Evolutionary conservation across 2,329 filamentous ascomycete species (phyloP).

Genomic region (Aspergillus persii): DNA sequence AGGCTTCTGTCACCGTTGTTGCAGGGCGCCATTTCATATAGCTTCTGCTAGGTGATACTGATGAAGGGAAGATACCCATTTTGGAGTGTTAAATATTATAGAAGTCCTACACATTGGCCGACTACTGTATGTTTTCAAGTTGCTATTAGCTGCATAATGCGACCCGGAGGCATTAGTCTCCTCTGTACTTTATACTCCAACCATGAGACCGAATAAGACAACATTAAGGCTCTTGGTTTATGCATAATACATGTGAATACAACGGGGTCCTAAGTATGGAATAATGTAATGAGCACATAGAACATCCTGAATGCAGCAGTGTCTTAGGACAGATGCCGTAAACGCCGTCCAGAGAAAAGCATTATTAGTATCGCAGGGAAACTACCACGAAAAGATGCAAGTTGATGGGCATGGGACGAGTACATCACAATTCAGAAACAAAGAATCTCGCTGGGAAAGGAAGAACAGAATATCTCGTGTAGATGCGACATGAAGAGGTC

Average conservation of each 20-base stretch:
- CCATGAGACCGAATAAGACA: not conserved
- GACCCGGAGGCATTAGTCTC: too few relatives aligned
- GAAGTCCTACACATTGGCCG: not conserved
- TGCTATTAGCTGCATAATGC: too few relatives aligned
- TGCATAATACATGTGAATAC: not conserved
- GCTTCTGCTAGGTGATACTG: not conserved
- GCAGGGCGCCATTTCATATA: not conserved
- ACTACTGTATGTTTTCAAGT: not conserved
- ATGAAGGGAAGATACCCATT: constrained; percentile 19
- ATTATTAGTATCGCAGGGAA: constrained; percentile 1
- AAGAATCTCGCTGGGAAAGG: constrained; percentile 1
- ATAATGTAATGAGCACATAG: not conserved
- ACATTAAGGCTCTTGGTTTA: not conserved
- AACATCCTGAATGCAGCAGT: not conserved
- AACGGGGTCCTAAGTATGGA: not conserved
- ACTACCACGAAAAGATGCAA: constrained; percentile 2
- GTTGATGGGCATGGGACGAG: not conserved
- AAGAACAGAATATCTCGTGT: not conserved
- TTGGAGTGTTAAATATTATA: constrained; percentile 8
- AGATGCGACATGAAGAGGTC: not conserved
- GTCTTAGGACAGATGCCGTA: not conserved
- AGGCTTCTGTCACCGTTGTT: not conserved
- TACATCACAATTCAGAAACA: not conserved
- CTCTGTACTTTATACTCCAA: too few relatives aligned
- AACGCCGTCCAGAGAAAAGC: constrained; percentile 16